Conservation (phyloP, 768 basidiomycete genomes). For the Trametes sanguinea region DNA sequence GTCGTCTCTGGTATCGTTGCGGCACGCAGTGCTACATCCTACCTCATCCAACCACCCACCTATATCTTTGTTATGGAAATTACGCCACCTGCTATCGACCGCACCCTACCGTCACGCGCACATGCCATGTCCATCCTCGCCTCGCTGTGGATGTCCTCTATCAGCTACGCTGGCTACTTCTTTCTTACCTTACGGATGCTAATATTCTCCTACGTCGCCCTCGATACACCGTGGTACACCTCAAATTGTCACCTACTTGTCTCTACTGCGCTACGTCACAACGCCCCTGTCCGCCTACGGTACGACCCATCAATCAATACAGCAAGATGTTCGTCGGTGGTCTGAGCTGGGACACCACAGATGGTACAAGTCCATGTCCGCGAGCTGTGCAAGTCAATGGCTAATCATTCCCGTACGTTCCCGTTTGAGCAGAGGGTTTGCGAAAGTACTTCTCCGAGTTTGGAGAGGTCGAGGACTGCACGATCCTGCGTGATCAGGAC, state of each 20-base stretch:
- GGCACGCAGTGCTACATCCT: constrained; percentile 16
- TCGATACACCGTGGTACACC: constrained; percentile 14
- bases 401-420: constrained; percentile 13
- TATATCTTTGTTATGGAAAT: constrained; percentile 17
- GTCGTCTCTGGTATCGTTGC: constrained; percentile 8
- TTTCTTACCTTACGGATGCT: constrained; percentile 25
- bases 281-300: constrained; percentile 14
- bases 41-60: constrained; percentile 2
- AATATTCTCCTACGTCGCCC: constrained; percentile 21
- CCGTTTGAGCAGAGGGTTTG: constrained; percentile 54
- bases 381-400: constrained; percentile 42
- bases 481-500: constrained; percentile 95
- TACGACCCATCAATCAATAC: constrained; percentile 27
- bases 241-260: constrained; percentile 23
- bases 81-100: constrained; percentile 9
- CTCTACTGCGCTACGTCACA: constrained; percentile 22
- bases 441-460: constrained; percentile 91
- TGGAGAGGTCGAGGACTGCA: constrained; percentile 93
- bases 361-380: constrained; percentile 65
- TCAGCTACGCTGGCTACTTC: constrained; percentile 14
- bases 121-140: constrained; percentile 6
- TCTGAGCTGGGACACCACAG: constrained; percentile 98
- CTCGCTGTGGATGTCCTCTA: constrained; percentile 5
- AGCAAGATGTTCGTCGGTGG: constrained; percentile 99
- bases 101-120: constrained; percentile 4